Base-by-base conservation (phyloP, 106 monocot genomes). In the Dioscorea alata region DNA sequence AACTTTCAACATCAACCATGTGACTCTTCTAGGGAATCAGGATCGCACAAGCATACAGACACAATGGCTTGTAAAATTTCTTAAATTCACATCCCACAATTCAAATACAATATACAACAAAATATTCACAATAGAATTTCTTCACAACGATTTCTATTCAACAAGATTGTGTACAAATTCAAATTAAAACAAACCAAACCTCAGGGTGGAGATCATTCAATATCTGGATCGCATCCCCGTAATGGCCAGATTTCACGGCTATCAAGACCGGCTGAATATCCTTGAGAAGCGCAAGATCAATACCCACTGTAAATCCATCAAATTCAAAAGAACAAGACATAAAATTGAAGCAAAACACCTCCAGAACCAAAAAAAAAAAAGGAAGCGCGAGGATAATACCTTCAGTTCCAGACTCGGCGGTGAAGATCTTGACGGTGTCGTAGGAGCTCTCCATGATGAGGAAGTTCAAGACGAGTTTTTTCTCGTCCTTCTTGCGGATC, bases 391-490 rank as follows among this genome's bases (percentile, higher is more conserved):
- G 73, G 82, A 28, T 28, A 72, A 84, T 89, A 89, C 82, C 79
- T 69, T 89, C 76, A 15, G 84, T 82, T 34, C 84, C 85, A 34
- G 88, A 89, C 59, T 89, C 88, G 23, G 66, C 33, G 8, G 65
- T 73, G 65, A 89, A 89, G 61, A 84, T 89, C 60, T 89, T 76
- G 0, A 82, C 82, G 7, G 88, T 82, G 33, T 82, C 82, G 1
- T 79, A 76, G 59, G 79, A 89, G 48, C 84, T 82, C 60, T 82
- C 88, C 0, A 79, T 89, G 22, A 85, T 76, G 23, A 89, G 84
- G 24, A 84, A 84, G 63, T 89, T 80, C 88, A 89, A 82, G 20
- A 85, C 82, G 17, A 89, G 79, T 76, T 72, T 81, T 64, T 84
- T 82, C 85, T 85, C 77, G 66, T 89, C 88, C 42, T 82, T 74